Evolutionary conservation across 768 basidiomycete species (phyloP), one percentile per base, ranked within the genome.

Genomic region (Hydnomerulius pinastri): DNA sequence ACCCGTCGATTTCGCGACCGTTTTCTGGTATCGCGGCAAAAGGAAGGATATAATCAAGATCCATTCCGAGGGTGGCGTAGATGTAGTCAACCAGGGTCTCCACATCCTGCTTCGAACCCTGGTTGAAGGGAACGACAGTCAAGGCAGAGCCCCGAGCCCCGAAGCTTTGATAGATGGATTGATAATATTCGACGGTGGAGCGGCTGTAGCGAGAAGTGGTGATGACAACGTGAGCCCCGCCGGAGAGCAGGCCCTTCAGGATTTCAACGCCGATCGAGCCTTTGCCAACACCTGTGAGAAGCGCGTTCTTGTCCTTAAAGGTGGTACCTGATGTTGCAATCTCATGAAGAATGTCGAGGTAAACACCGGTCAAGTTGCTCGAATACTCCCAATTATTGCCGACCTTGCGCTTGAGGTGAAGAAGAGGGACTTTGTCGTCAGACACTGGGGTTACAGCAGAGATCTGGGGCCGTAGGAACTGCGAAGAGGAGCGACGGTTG

Each of bases 1-100:
- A 74, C 11, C 91, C 85, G 60, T 99, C 97, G 54, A 99, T 99
- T 71, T 99, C 94, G 50, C 97, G 91, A 18, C 97, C 97, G 60
- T 98, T 98, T 71, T 99, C 97, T 6, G 97, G 96, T 39, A 99
- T 87, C 41, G 96, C 97, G 37, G 97, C 97, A 71, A 99, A 99
- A 18, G 97, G 97, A 52, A 98, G 82, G 62, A 99, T 92, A 71
- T 98, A 99, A 72, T 99, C 97, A 50, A 99, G 82, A 72, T 99
- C 97, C 75, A 98, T 84, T 48, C 92, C 90, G 46, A 99, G 85
- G 21, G 86, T 93, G 24, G 87, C 83, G 73, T 98, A 99, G 71
- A 99, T 96, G 69, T 98, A 99, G 72, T 98, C 96, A 59, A 99
- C 86, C 44, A 99, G 84, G 4, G 95, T 93, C 63, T 99, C 97